Conservation (phyloP, 2,329 filamentous ascomycete species). For the Phyllosticta citribraziliensis region DNA sequence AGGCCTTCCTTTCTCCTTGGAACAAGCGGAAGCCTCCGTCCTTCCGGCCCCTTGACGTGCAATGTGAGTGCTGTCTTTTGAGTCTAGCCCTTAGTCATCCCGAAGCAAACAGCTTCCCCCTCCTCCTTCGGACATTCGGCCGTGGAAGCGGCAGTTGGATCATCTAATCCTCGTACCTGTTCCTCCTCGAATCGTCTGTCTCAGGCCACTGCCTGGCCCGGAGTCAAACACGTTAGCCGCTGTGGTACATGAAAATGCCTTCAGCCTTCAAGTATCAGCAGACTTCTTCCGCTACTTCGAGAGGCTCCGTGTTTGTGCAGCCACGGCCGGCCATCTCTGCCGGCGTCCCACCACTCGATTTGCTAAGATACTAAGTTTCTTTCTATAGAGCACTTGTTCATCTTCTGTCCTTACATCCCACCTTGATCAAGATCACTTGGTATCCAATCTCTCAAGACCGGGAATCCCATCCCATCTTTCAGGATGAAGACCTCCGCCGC, state of each 20-base stretch:
- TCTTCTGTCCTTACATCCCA: neutral
- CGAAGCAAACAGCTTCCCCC: neutral
- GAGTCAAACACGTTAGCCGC: neutral
- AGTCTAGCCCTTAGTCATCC: neutral
- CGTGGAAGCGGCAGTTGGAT: neutral
- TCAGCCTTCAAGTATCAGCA: neutral
- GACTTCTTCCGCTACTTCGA: neutral
- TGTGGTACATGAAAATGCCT: neutral
- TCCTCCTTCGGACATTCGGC: neutral
- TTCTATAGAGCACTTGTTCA: neutral
- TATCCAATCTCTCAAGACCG: neutral
- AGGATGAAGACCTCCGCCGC: slow-evolving; percentile 1
- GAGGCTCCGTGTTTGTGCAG: neutral
- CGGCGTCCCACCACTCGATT: neutral
- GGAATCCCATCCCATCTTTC: neutral
- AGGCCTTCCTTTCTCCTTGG: neutral
- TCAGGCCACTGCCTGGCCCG: neutral
- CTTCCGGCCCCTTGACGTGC: neutral
- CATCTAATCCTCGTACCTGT: neutral
- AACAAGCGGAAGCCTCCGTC: neutral
- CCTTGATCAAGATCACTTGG: neutral
- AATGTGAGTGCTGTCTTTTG: neutral
- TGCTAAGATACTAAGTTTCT: neutral
- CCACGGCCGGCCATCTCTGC: neutral
- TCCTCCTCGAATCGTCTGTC: neutral